Base-by-base conservation (phyloP, 2,329 filamentous ascomycete species). In the Acrocalymma vagum region DNA sequence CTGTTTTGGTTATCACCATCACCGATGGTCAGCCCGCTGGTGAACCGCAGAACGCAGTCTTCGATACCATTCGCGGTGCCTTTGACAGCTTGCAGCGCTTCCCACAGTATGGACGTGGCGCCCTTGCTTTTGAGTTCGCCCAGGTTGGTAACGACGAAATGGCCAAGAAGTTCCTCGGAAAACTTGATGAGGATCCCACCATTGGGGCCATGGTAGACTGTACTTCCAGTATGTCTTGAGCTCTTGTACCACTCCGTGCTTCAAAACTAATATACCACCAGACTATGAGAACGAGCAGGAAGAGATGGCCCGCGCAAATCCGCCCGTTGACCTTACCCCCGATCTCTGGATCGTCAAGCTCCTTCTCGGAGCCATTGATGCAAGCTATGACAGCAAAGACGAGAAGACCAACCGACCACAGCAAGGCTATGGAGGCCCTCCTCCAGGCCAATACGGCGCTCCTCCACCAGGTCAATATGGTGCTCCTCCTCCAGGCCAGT, bases 261-360 rank as follows among this genome's bases (percentile, higher is more conserved):
- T 10, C 20, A 25, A 5, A 11, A 14, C 48, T 62, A 40, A 58
- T 27, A 22, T 1, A 20, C 2, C 15, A 0, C 9, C 25, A 83
- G 82, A 86, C 70, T 86, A 80, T 55, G 84, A 86, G 67, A 82
- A 84, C 51, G 84, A 87, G 61, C 82, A 83, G 47, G 81, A 83
- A 31, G 82, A 86, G 58, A 85, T 87, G 83, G 73, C 79, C 2
- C 77, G 78, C 32, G 80, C 81, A 18, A 77, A 79, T 43, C 83
- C 82, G 6, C 82, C 82, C 3, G 78, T 86, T 18, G 77, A 85
- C 51, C 70, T 86, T 26, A 85, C 83, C 4, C 81, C 82, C 8
- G 83, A 86, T 53, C 77, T 85, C 37, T 86, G 83, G 83, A 76
- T 84, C 55, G 77, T 84, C 49, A 87, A 87, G 68, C 75, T 87